A percentile compares a stretch with the other conserved stretches of the same genome.
These are phyloP conservation scores for Theobroma cacao DNA, from an alignment of 345 rosid species.

Conservation along the genomic window DNA sequence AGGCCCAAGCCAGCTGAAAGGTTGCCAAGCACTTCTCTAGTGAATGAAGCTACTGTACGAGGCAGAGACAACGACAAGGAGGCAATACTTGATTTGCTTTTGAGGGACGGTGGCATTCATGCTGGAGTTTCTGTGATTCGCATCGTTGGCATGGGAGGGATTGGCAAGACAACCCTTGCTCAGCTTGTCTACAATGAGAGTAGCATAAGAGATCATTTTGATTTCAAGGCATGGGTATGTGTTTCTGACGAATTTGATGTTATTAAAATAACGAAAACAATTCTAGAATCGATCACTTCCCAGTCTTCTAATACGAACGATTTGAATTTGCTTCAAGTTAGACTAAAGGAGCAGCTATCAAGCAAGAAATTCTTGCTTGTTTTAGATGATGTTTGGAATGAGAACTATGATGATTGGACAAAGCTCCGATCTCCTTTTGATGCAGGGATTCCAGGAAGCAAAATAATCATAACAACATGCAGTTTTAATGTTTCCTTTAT, in stretches of 20 bases:
- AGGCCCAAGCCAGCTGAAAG: not conserved
- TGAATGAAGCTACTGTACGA: too few species aligned
- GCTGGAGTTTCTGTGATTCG: conserved; percentile 15
- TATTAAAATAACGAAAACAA: not conserved
- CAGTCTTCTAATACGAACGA: too few species aligned
- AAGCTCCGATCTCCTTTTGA: not conserved
- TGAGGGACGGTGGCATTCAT: not conserved
- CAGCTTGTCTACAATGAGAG: conserved; percentile 18
- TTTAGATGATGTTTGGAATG: too few species aligned
- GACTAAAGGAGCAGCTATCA: too few species aligned
- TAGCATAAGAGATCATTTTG: not conserved
- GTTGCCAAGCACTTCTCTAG: not conserved
- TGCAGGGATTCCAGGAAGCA: too few species aligned
- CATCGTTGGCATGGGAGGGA: conserved; percentile 23
- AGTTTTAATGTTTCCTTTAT: too few species aligned
- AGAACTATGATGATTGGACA: not conserved
- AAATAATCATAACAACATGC: too few species aligned
- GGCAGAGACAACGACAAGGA: conserved; percentile 27
- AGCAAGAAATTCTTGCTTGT: too few species aligned
- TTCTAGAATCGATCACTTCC: too few species aligned
- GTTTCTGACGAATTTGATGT: too few species aligned
- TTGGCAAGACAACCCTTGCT: too few species aligned
- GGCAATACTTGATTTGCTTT: not conserved
- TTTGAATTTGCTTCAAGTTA: too few species aligned
- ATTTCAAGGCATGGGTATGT: conserved; percentile 21